Base-by-base conservation (phyloP, 2,329 filamentous ascomycete genomes). In the Xylariaceae sp. region DNA sequence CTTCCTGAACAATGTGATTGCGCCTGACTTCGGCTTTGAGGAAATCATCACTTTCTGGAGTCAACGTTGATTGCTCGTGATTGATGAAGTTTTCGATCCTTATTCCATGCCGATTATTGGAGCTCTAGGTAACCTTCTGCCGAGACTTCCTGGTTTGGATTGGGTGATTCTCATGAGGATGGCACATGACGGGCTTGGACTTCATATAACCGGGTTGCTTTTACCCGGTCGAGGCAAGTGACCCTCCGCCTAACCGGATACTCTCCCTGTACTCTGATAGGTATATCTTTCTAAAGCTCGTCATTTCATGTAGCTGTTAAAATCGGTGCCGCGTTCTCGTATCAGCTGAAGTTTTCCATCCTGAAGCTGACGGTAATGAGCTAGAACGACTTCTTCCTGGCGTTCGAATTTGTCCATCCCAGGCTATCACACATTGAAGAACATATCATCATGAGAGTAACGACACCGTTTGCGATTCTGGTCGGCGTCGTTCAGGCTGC, bases 401-500 rank as follows among this genome's bases (percentile, higher is more conserved):
- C 22, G 7, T 27, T 27, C 22, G 4, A 27, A 27, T 27, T n/a
- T 27, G 22, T 7, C 22, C 22, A 27, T 27, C 4, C n/a, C 22
- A 7, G 22, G 22, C 22, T 27, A 27, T 27, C 7, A 27, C 7
- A 27, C 22, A 5, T 27, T 7, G 7, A 27, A 27, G 22, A 27
- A 27, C 22, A 7, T 5, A 7, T 27, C 22, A 27, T 27, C 42
- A 64, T 63, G 58, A 57, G 55, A 39, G 38, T 49, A 32, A 38
- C 48, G n/a, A 42, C 55, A 44, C 52, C 54, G 30, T 45, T 59
- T 35, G 53, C 52, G 11, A 47, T 62, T 15, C 51, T 62, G 38
- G 53, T 48, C 31, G 56, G 52, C 15, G 49, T 51, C 22, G 48
- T 50, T 22, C 57, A 59, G 44, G 62, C 61, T 7, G 62, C 62